Evolutionary conservation across 108 stramenopile species (phyloP).

Genomic region (Epipyxis sp.): DNA sequence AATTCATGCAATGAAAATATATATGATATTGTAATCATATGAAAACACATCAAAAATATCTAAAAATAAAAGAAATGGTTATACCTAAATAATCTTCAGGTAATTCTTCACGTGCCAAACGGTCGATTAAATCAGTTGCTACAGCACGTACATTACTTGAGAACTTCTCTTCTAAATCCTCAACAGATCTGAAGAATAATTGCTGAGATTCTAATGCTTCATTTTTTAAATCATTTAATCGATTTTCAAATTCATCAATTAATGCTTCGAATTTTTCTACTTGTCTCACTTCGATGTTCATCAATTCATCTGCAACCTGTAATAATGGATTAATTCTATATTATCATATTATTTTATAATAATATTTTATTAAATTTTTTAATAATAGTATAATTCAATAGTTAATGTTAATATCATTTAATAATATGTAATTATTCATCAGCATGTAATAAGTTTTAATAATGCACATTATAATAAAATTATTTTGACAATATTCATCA

Average conservation of each 20-base stretch:
- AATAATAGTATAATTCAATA: no score
- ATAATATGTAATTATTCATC: no score
- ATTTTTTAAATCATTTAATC: constrained; percentile 47
- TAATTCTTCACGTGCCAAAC: constrained; percentile 36
- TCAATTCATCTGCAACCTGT: constrained; percentile 48
- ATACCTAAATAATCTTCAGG: constrained; percentile 53
- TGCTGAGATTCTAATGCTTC: constrained; percentile 55
- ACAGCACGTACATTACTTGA: constrained; percentile 37
- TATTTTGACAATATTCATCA: no score
- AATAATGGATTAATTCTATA: not conserved
- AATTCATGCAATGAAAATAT: no score
- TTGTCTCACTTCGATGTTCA: constrained; percentile 58
- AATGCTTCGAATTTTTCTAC: constrained; percentile 60
- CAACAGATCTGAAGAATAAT: constrained; percentile 55
- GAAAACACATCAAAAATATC: no score
- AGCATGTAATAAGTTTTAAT: no score
- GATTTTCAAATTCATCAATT: constrained; percentile 54
- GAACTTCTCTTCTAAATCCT: constrained; percentile 59
- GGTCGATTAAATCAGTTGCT: constrained; percentile 39
- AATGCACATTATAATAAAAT: no score
- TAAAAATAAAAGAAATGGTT: no score
- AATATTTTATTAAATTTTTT: no score
- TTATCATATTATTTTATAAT: no score
- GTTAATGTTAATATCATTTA: no score
- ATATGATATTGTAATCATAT: no score